Base-by-base conservation (phyloP, 495 filamentous ascomycete species). In the Clohesyomyces aquaticus region DNA sequence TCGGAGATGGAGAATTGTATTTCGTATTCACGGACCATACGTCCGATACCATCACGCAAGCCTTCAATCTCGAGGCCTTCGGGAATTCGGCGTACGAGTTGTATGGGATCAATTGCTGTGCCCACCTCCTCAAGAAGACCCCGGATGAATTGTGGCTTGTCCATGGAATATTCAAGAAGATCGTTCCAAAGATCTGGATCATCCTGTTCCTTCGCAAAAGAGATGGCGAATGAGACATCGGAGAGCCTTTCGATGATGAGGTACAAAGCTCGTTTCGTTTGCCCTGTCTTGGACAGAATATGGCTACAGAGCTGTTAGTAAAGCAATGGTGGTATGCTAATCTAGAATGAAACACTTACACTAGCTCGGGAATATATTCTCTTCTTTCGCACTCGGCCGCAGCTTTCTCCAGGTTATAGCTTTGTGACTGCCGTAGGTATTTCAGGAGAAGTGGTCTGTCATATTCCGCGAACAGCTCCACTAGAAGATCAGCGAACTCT, bases 151-250 rank as follows among this genome's bases (percentile, higher is more conserved):
- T 83, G 83, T 0, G 94, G 94, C 66, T 96, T 96, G 74, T 96
- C 91, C 95, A 98, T 98, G 22, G 85, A 88, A 77, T 97, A 97
- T 61, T 92, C 84, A 21, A 98, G 85, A 10, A 98, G 82, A 69
- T 98, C 94, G 64, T 96, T 88, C 94, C 94, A 98, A 0, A 98
- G 82, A 67, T 93, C 90, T 0, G 85, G 84, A 61, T 98, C 93
- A 60, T 92, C 83, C 72, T 96, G 92, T 48, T 91, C 87, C 74
- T 96, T 96, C 50, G 92, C 91, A 65, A 98, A 98, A 8, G 88
- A 82, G 64, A 98, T 98, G 47, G 94, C 94, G 60, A 91, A 89
- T 3, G 86, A 88, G 45, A 98, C 91, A 68, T 98, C 92, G 58
- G 84, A 84, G 4, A 98, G 80, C 9, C 88, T 86, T 61, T 93